Evolutionary conservation across 2,329 filamentous ascomycete species (phyloP).

Genomic region (Aureobasidium lini): DNA sequence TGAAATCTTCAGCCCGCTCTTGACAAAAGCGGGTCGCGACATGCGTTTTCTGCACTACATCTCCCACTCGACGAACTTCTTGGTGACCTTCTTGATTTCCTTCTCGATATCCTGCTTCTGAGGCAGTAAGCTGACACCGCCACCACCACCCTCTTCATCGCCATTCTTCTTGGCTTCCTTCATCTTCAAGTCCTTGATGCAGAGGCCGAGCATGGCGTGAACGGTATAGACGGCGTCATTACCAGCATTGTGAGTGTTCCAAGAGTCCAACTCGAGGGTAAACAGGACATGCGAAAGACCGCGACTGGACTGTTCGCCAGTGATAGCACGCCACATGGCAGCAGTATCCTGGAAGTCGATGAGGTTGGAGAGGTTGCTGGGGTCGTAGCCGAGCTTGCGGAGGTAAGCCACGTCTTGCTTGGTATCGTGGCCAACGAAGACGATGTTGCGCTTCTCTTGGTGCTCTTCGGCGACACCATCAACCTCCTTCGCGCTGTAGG

Average conservation of each 20-base stretch:
- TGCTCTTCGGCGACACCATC: not conserved
- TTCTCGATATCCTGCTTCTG: not conserved
- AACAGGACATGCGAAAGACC: slow-evolving; percentile 55
- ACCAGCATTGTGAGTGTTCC: slow-evolving; percentile 32
- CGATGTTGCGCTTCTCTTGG: slow-evolving; percentile 47
- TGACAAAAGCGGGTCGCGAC: too few species aligned
- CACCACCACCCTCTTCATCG: not conserved
- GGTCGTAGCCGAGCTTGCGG: slow-evolving; percentile 54
- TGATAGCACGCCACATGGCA: slow-evolving; percentile 58
- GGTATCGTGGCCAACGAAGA: slow-evolving; percentile 74
- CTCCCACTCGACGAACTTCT: slow-evolving; percentile 4
- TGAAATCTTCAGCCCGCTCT: too few species aligned
- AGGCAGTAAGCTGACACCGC: not conserved
- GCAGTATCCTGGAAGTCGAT: slow-evolving; percentile 66
- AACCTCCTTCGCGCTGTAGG: slow-evolving; percentile 28
- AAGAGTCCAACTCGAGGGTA: slow-evolving; percentile 55
- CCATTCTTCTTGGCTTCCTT: not conserved
- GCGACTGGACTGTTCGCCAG: slow-evolving; percentile 44
- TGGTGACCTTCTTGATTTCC: not conserved
- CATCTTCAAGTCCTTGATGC: slow-evolving; percentile 35
- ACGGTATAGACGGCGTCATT: slow-evolving; percentile 49
- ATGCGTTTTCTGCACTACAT: not conserved
- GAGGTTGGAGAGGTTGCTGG: slow-evolving; percentile 47
- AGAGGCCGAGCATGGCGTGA: slow-evolving; percentile 61
- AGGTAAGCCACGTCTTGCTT: slow-evolving; percentile 62